Evolutionary conservation across 192 early-diverging fungal species (phyloP).

Genomic region (Jimgerdemannia flammicorona): DNA sequence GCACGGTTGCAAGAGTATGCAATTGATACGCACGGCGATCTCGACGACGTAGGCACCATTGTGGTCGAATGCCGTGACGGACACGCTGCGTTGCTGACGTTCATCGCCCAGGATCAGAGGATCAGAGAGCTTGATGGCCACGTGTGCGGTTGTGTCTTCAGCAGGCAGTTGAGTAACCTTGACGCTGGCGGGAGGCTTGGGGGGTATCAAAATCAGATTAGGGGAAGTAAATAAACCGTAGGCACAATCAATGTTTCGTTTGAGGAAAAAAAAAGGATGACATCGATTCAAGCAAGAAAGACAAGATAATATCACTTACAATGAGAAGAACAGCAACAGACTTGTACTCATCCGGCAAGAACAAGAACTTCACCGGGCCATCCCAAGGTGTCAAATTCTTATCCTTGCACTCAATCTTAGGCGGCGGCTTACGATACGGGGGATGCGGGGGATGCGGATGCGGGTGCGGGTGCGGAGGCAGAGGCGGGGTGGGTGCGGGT

Average conservation of each 20-base stretch:
- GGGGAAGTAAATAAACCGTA: not conserved
- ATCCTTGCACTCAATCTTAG: too few species aligned
- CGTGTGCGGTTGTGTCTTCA: slow-evolving; percentile 5
- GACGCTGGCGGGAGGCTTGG: too few species aligned
- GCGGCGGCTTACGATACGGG: too few species aligned
- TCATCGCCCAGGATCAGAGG: slow-evolving; percentile 9
- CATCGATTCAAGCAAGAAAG: too few species aligned
- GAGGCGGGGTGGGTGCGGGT: too few species aligned
- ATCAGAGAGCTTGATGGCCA: slow-evolving; percentile 16
- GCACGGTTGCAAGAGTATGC: too few species aligned
- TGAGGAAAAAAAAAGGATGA: too few species aligned
- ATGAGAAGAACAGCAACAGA: slow-evolving; percentile 7
- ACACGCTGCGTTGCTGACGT: slow-evolving; percentile 1
- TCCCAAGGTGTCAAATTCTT: too few species aligned
- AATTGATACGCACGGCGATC: slow-evolving; percentile 1
- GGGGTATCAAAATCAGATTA: slow-evolving; percentile 7
- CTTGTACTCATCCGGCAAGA: slow-evolving; percentile 26
- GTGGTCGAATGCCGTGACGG: slow-evolving; percentile 14
- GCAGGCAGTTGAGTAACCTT: not conserved
- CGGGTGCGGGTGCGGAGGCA: too few species aligned
- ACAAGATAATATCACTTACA: too few species aligned
- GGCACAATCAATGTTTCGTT: too few species aligned
- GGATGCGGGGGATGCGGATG: too few species aligned
- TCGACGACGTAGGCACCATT: slow-evolving; percentile 23
- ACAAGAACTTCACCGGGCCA: slow-evolving; percentile 6